Percentiles rank a stretch among this genome's conserved stretches.
These are phyloP conservation scores for Lophiotrema nucula DNA, from an alignment of 495 filamentous ascomycete species.

Conservation along the genomic window DNA sequence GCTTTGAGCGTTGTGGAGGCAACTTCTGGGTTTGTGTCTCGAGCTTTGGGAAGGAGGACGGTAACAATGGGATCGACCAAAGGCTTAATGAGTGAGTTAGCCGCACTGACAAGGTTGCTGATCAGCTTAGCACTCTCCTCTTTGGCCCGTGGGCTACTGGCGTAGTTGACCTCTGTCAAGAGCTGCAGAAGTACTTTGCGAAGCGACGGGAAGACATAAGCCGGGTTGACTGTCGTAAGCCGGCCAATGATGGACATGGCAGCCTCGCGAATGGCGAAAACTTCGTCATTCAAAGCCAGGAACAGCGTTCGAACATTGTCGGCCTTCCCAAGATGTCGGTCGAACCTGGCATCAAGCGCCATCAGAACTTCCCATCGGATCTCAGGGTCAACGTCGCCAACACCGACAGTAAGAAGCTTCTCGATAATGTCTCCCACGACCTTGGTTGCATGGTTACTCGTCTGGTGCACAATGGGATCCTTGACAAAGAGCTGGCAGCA, in stretches of 20 bases:
- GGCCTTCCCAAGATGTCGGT: slow-evolving; percentile 88
- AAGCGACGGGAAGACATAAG: slow-evolving; percentile 92
- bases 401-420: slow-evolving; percentile 88
- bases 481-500: slow-evolving; percentile 96
- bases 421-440: slow-evolving; percentile 97
- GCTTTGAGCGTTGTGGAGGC: slow-evolving; percentile 90
- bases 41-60: slow-evolving; percentile 83
- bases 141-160: slow-evolving; percentile 88
- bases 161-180: slow-evolving; percentile 90
- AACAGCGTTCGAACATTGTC: slow-evolving; percentile 96
- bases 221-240: slow-evolving; percentile 85
- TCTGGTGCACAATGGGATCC: slow-evolving; percentile 96
- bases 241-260: slow-evolving; percentile 95
- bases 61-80: slow-evolving; percentile 94
- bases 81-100: slow-evolving; percentile 84
- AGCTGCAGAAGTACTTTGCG: slow-evolving; percentile 94
- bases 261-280: slow-evolving; percentile 87
- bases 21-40: slow-evolving; percentile 77
- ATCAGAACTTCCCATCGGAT: slow-evolving; percentile 85
- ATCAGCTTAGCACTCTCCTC: slow-evolving; percentile 94
- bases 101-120: slow-evolving; percentile 85
- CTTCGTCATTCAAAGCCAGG: slow-evolving; percentile 92
- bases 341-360: slow-evolving; percentile 89
- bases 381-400: slow-evolving; percentile 83
- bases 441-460: slow-evolving; percentile 91